Base-by-base conservation (phyloP, 2,329 filamentous ascomycete genomes). In the Ilyonectria robusta region DNA sequence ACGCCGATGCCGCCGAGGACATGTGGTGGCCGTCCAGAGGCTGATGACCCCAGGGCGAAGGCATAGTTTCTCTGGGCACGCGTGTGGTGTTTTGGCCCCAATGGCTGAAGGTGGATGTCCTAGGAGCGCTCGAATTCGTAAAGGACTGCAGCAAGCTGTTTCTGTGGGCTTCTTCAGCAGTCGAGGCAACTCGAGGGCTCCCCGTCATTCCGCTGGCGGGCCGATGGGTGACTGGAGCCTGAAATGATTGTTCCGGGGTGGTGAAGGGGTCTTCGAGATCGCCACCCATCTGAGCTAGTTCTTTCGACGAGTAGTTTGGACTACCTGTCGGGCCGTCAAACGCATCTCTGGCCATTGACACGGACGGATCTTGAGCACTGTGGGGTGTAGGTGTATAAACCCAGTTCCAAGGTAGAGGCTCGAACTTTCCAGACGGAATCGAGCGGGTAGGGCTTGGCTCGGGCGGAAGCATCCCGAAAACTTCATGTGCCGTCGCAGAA, bases 391-490 rank as follows among this genome's bases (percentile, higher is more conserved):
- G 80, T 0, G 77, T 81, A 44, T 80, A 77, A 62, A 87, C 85
- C 78, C 85, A 86, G 17, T 80, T 80, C 87, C 87, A 89, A 2
- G 87, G 86, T 40, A 88, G 78, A 54, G 77, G 77, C 26, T 77
- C 76, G 65, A 81, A 81, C 54, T 77, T 80, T 33, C 76, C 78
- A 17, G 76, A 75, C 6, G 74, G 71, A 29, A 76, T 70, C 7
- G 77, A 76, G 6, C 68, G 67, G 2, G 72, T 74, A 33, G 78
- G 78, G 33, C 78, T 79, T 23, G 74, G 68, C 40, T 79, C 74
- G 8, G 80, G 74, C 15, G 75, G 78, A 47, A 83, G 72, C 47
- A 81, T 78, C 31, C 81, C 84, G 69, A 88, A 87, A 2, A 87
- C 70, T 19, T 87, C 86, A 54, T 86, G 84, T 29, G 86, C 84